Evolutionary conservation across 2,329 filamentous ascomycete genomes (phyloP), one percentile per base, ranked within the genome.

Genomic region (Penicillium freii): DNA sequence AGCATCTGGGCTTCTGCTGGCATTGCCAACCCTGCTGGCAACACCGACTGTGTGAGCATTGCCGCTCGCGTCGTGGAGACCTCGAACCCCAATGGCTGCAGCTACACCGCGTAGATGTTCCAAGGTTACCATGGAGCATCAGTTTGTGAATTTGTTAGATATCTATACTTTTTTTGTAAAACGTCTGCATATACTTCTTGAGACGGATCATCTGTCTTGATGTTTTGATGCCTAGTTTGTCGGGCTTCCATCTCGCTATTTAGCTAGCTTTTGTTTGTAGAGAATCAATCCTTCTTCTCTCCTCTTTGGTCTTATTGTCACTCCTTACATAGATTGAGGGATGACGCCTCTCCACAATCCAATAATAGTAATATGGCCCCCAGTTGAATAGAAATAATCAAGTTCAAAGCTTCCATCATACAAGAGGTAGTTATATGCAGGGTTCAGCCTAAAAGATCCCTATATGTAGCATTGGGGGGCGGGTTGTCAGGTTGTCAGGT

Each of bases 31-130:
- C 71, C 70, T 5, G 71, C 31, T 31, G 75, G 61, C 23, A 71
- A 72, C 65, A 29, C 64, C 44, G 50, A 69, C 62, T 78, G 76
- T 58, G 61, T 71, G 25, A 63, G 66, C 33, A 71, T 77, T 56
- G 61, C 55, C 45, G 69, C 70, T 29, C 66, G 63, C 7, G 69
- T 74, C 1, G 38, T 54, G 49, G 56, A 60, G 54, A 64, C 56
- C 19, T 44, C 43, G 15, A 62, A 65, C 42, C 66, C 69, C 25
- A 66, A 66, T 50, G 52, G 57, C 33, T 72, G 70, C 61, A 21
- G 50, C 13, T 72, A 71, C 58, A 68, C 69, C 29, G 19, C 62
- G 56, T 70, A 69, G 52, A 39, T 44, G 11, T 15, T 33, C 31
- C 11, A 33, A 33, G 31, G 27, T 19, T n/a, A 1, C 19, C 34